Evolutionary conservation across 169 alveolate species (phyloP), one percentile per base, ranked within the genome.

Genomic region (Amoebophrya sp.): DNA sequence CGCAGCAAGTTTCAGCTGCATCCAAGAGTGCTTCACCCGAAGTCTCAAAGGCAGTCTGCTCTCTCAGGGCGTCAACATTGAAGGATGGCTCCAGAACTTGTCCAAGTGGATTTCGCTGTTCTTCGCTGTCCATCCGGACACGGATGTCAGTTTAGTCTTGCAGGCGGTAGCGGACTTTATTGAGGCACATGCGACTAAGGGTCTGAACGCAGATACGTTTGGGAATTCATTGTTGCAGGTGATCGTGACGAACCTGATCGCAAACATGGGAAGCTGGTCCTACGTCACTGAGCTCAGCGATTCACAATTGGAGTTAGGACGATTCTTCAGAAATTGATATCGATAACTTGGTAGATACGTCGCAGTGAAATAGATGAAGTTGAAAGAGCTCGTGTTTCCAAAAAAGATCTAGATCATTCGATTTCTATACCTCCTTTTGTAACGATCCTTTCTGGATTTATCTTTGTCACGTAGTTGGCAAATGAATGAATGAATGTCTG

Each of bases 41-140:
- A 12, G 3, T 26, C n/a, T 65, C 39, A 26, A 1, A 29, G 83
- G 33, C 39, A 26, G 38, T 18, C 83, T 65, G 33, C 83, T 65
- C 36, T 6, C 33, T 10, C 39, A 65, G 83, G 83, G 83, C 36
- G 83, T 26, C 36, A 6, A 65, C 36, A 26, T 65, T 36, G 33
- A 65, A 36, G 83, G 83, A 29, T 65, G 83, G 83, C 83, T 65
- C 83, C 83, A 65, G 83, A 65, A 65, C 83, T 26, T 65, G 83
- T 6, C 83, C 39, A 65, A 65, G 83, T 65, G 83, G 83, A 1
- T 65, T 6, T 6, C 83, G 33, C 83, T 65, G 36, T 65, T 65
- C 83, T 65, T 65, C 83, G 83, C 83, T 29, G n/a, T 65, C 39
- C 83, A 65, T 18, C 83, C 83, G 36, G 83, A 65, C 2, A 65